Conservation (phyloP, 768 basidiomycete genomes). For the Trametes cubensis region DNA sequence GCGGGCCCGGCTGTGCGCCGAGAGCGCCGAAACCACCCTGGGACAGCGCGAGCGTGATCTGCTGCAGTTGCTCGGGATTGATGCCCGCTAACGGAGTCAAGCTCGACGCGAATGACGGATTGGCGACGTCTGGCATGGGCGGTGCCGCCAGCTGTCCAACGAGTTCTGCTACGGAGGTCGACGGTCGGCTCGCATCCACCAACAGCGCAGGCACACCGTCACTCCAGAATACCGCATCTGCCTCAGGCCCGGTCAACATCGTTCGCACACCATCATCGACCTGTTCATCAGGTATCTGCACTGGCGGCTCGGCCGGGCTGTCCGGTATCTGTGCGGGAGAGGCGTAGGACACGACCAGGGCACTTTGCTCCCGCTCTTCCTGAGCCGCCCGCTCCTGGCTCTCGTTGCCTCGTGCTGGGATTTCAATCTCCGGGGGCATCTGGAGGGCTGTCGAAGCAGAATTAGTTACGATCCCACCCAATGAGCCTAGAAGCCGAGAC, state of each 20-base stretch:
- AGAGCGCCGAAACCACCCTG: constrained; percentile 20
- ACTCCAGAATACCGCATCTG: constrained; percentile 67
- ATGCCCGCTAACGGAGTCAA: constrained; percentile 44
- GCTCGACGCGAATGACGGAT: constrained; percentile 36
- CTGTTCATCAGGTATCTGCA: constrained; percentile 67
- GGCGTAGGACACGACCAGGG: constrained; percentile 76
- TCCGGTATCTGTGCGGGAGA: constrained; percentile 73
- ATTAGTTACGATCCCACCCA: constrained; percentile 25
- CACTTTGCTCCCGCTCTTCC: constrained; percentile 78
- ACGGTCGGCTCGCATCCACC: constrained; percentile 31
- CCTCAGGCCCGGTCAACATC: constrained; percentile 73
- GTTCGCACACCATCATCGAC: constrained; percentile 59
- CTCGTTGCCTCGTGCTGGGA: constrained; percentile 57
- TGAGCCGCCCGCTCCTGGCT: constrained; percentile 73
- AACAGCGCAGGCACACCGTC: constrained; percentile 37
- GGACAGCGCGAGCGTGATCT: constrained; percentile 45
- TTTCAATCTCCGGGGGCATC: constrained; percentile 59
- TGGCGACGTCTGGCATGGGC: constrained; percentile 42
- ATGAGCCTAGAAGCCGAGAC: background rate
- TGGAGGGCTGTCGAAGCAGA: constrained; percentile 55
- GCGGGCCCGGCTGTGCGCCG: constrained; percentile 14
- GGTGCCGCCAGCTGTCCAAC: constrained; percentile 63
- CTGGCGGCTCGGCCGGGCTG: constrained; percentile 69
- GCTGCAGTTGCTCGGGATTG: constrained; percentile 65
- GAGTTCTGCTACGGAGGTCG: constrained; percentile 66